phyloP scores from a whole-genome alignment of 768 basidiomycete genomes.

The Boletus tylopilopsis region DNA sequence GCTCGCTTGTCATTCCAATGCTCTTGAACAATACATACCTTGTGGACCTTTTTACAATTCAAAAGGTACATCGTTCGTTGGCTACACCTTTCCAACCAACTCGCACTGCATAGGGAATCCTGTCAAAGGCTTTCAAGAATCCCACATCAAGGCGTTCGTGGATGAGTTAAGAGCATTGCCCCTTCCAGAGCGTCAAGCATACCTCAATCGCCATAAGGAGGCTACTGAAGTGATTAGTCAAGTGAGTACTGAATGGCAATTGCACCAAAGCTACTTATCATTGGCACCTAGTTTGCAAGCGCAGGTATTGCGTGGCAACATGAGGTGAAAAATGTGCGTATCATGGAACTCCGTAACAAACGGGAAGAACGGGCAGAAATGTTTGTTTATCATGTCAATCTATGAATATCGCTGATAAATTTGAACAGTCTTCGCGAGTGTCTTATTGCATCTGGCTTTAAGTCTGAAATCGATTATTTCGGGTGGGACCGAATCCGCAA shows the following conservation, averaged over 20 bases:
- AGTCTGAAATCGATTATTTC: constrained; percentile 27
- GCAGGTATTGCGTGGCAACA: constrained; percentile 27
- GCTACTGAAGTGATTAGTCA: constrained; percentile 1
- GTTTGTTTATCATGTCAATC: constrained; percentile 13
- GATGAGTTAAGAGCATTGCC: constrained; percentile 11
- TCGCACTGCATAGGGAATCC: constrained; percentile 15
- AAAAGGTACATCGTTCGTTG: constrained; percentile 17
- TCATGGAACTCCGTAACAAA: constrained; percentile 18
- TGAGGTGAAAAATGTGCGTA: constrained; percentile 14
- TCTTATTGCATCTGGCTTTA: constrained; percentile 20
- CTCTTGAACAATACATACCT: constrained; percentile 23
- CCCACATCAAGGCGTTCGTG: constrained; percentile 16
- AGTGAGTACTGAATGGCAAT: constrained; percentile 8
- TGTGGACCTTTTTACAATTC: constrained; percentile 23
- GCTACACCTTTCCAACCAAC: not conserved
- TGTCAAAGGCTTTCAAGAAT: constrained; percentile 22
- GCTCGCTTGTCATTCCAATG: constrained; percentile 3
- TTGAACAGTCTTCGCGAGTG: constrained; percentile 16
- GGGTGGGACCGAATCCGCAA: constrained; percentile 31
- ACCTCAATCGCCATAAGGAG: constrained; percentile 15
- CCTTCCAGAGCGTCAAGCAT: constrained; percentile 15
- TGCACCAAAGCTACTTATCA: constrained; percentile 3
- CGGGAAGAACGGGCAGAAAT: constrained; percentile 24
- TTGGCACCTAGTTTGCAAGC: constrained; percentile 21
- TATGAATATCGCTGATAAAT: constrained; percentile 3